A percentile compares a stretch with the other conserved stretches of the same genome.
These are phyloP conservation scores for Pyrenophora tritici-repentis DNA, from an alignment of 2,329 filamentous ascomycete genomes.

Conservation along the genomic window DNA sequence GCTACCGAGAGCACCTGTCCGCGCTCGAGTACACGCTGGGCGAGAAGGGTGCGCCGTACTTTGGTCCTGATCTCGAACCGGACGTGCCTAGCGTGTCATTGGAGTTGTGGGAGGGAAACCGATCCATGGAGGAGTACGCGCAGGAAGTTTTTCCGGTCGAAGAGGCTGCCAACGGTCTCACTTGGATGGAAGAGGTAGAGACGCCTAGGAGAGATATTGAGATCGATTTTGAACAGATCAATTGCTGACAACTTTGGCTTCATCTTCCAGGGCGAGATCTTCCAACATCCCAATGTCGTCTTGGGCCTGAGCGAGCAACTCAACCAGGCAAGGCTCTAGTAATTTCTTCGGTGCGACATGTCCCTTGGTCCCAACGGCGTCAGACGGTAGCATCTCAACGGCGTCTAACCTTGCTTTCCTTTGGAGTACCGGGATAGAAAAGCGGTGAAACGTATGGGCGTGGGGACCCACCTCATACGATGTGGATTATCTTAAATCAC, in stretches of 20 bases:
- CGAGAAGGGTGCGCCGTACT: conserved; percentile 64
- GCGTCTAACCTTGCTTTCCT: conserved; percentile 13
- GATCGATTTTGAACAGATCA: conserved; percentile 44
- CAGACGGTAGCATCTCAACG: conserved; percentile 15
- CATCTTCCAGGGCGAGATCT: conserved; percentile 38
- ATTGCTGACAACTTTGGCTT: conserved; percentile 40
- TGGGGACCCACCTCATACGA: conserved; percentile 10
- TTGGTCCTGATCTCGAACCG: conserved; percentile 63
- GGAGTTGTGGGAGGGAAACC: conserved; percentile 86
- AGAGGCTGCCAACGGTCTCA: conserved; percentile 89
- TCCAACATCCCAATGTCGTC: conserved; percentile 33
- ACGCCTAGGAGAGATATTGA: conserved; percentile 45
- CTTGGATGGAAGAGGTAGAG: conserved; percentile 77
- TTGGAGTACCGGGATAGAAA: conserved; percentile 25
- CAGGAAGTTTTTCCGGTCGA: conserved; percentile 92
- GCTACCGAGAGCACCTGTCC: conserved; percentile 86
- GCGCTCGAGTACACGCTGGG: conserved; percentile 65
- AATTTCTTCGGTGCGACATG: conserved; percentile 24
- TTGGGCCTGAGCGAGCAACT: conserved; percentile 40
- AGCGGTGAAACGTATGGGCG: conserved; percentile 25
- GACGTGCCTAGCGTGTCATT: conserved; percentile 74
- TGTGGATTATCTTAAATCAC: conserved; percentile 8
- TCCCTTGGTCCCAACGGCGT: conserved; percentile 20
- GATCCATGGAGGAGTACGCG: conserved; percentile 92
- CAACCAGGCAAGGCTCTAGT: conserved; percentile 41